Percentiles rank a stretch among this genome's conserved stretches.
phyloP scores from a whole-genome alignment of 768 basidiomycete genomes.

The Lepiota venenata region DNA sequence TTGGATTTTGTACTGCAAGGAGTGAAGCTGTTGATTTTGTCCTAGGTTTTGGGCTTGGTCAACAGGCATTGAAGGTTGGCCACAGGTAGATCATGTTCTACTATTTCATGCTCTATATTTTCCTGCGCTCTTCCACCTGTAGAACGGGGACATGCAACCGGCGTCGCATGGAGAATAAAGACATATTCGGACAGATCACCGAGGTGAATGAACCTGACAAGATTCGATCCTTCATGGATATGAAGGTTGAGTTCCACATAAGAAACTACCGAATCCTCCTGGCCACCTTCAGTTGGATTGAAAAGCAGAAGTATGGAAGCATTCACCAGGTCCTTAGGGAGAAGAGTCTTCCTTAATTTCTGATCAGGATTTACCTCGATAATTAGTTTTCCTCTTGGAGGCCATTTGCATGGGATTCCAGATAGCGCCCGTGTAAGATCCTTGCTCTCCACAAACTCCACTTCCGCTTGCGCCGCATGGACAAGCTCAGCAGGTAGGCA shows the following conservation, averaged over 20 bases:
- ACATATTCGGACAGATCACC: constrained; percentile 34
- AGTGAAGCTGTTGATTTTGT: neutral
- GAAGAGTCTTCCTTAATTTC: constrained; percentile 31
- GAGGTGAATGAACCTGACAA: constrained; percentile 49
- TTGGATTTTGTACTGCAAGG: neutral
- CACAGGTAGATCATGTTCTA: neutral
- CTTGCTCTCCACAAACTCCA: constrained; percentile 18
- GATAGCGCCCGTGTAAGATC: constrained; percentile 22
- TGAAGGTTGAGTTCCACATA: constrained; percentile 29
- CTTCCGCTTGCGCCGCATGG: constrained; percentile 16
- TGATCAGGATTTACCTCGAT: constrained; percentile 40
- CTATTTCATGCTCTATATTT: neutral
- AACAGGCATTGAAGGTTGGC: neutral
- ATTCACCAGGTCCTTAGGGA: constrained; percentile 43
- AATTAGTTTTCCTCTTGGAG: constrained; percentile 39
- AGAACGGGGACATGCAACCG: neutral
- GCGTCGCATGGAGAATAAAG: constrained; percentile 42
- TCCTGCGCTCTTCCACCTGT: neutral
- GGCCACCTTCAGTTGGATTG: neutral
- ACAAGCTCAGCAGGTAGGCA: constrained; percentile 28
- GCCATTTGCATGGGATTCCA: constrained; percentile 36
- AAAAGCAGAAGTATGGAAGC: neutral
- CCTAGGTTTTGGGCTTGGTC: neutral
- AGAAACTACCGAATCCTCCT: constrained; percentile 3
- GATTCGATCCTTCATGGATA: constrained; percentile 42